These are phyloP conservation scores for Wickerhamomyces pijperi DNA, from an alignment of 805 yeast species.

Conservation along the genomic window DNA sequence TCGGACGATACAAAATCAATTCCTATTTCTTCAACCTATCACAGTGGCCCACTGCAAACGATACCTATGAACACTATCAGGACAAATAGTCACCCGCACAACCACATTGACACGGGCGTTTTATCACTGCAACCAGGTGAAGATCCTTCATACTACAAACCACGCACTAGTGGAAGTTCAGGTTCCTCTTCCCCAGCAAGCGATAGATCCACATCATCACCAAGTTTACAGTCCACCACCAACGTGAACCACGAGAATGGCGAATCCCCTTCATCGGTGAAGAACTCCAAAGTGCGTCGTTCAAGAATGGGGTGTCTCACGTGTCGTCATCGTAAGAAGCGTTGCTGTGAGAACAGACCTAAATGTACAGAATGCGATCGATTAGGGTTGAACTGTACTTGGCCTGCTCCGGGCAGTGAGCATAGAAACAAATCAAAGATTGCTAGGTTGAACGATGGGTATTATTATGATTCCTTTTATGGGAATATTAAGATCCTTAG, in stretches of 20 bases:
- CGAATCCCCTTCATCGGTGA: not conserved
- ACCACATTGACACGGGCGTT: too few relatives aligned
- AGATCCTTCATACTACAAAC: too few relatives aligned
- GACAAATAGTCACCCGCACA: too few relatives aligned
- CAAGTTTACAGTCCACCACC: not conserved
- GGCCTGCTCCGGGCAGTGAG: conserved; percentile 60
- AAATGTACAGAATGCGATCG: conserved; percentile 58
- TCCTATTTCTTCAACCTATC: too few relatives aligned
- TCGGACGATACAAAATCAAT: too few relatives aligned
- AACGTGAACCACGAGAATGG: too few relatives aligned
- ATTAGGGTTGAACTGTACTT: conserved; percentile 50
- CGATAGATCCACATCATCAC: not conserved
- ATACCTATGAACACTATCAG: too few relatives aligned
- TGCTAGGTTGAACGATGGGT: conserved; percentile 35
- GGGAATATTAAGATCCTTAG: conserved; percentile 52
- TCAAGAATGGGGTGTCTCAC: conserved; percentile 70
- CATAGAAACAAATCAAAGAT: conserved; percentile 37
- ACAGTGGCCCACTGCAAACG: too few relatives aligned
- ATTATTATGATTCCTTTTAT: conserved; percentile 40
- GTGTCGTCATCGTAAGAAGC: conserved; percentile 65
- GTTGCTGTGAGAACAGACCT: conserved; percentile 68
- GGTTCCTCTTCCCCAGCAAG: too few relatives aligned
- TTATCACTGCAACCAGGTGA: too few relatives aligned
- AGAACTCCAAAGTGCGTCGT: conserved; percentile 16
- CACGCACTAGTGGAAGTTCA: too few relatives aligned